A percentile compares a stretch with the other conserved stretches of the same genome.
Evolutionary conservation across 2,329 filamentous ascomycete genomes (phyloP).

Genomic region (Gaeumannomyces tritici): DNA sequence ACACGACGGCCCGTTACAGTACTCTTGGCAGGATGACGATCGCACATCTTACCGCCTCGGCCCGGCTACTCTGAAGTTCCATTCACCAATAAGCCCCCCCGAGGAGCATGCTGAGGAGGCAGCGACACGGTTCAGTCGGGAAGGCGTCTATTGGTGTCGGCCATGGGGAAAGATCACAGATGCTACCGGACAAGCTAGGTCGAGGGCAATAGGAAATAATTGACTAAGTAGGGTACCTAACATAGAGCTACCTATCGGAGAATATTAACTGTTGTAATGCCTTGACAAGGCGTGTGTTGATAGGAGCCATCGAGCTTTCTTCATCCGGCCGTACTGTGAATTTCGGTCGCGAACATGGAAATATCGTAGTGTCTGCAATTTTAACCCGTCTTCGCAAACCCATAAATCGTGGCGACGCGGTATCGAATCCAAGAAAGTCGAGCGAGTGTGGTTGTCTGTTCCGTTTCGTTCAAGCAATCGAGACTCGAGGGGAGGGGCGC

Average conservation of each 20-base stretch:
- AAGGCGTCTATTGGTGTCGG: no score
- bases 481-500: not conserved
- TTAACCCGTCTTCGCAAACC: no score
- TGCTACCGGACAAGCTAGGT: not conserved
- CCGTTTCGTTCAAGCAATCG: no score
- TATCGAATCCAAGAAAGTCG: no score
- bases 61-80: no score
- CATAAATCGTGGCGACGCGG: no score
- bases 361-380: not conserved
- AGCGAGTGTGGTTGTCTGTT: no score
- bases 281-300: not conserved
- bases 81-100: no score
- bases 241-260: not conserved
- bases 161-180: no score
- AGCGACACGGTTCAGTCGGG: no score
- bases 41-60: not conserved
- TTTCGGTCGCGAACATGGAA: not conserved
- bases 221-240: not conserved
- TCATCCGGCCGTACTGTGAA: not conserved
- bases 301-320: not conserved
- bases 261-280: not conserved
- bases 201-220: not conserved
- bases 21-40: not conserved
- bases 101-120: no score
- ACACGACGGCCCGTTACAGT: not conserved